These are phyloP conservation scores for Colletotrichum gloeosporioides DNA, from an alignment of 2,329 filamentous ascomycete species.

Conservation along the genomic window DNA sequence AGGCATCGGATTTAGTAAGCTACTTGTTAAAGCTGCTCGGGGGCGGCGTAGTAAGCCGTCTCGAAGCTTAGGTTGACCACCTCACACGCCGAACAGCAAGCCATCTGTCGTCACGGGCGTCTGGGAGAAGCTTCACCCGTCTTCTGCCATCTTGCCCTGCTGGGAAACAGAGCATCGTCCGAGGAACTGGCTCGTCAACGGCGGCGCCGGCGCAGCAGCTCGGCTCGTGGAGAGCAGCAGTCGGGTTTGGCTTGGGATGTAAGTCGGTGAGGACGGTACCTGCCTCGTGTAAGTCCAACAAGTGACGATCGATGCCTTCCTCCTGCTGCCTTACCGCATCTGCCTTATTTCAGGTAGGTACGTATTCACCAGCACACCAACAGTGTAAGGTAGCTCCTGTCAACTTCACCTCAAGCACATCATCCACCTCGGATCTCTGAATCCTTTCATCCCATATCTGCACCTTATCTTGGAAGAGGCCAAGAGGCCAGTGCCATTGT, in stretches of 20 bases:
- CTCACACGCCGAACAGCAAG: not conserved
- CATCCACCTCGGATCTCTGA: not conserved
- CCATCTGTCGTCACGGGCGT: not conserved
- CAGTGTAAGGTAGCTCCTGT: not conserved
- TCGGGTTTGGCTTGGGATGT: not conserved
- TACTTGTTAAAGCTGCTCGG: not conserved
- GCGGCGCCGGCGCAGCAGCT: not conserved
- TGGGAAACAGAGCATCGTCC: not conserved
- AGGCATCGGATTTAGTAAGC: not conserved
- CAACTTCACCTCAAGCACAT: not conserved
- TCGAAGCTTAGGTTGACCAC: constrained; percentile 1
- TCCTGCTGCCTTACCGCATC: not conserved
- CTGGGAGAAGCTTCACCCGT: not conserved
- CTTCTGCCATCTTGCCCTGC: not conserved
- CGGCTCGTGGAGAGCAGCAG: not conserved
- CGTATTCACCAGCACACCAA: not conserved
- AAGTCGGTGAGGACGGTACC: not conserved
- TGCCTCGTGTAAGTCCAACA: not conserved
- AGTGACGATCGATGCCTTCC: not conserved
- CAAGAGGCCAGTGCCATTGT: not conserved
- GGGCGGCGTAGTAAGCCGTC: not conserved
- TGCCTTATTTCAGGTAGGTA: not conserved
- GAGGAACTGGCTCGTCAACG: not conserved
- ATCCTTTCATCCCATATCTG: not conserved
- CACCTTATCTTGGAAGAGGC: not conserved